Evolutionary conservation across 371 early-diverging fungal genomes (phyloP), one percentile per base, ranked within the genome.

Genomic region (Circinella minor): DNA sequence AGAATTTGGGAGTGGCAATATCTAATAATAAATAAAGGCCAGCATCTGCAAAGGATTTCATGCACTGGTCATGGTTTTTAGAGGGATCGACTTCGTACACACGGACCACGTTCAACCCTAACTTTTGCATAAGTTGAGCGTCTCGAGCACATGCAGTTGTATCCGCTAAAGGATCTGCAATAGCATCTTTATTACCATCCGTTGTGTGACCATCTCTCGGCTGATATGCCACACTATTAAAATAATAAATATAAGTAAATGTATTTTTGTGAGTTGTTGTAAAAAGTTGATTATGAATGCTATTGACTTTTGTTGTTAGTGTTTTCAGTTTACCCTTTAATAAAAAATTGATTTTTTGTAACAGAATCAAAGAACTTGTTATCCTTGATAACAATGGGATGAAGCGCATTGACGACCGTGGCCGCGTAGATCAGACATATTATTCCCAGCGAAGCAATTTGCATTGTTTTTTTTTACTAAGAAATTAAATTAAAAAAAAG

Each of bases 11-110:
- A 8, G 87, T 87, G 20, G 88, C 85, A 69, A 93, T 78, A 74
- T 93, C 93, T 36, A 93, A 73, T 34, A 93, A 54, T 46, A 93
- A 73, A 70, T 94, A 94, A 67, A 93, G 87, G 8, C 93, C 92
- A 27, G 84, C 86, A 20, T 84, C 86, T 20, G 82, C 88, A 51
- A 94, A 85, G 7, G 80, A 68, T 68, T 88, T 87, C 94, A 94
- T 94, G 74, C 92, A 92, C 43, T 80, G 84, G 66, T 90, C 90
- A 69, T 94, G 94, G 76, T 90, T 82, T 61, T 80, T 77, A 46
- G 68, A 77, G 27, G 89, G 84, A 68, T 93, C 91, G 4, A 90
- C 86, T 76, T 93, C 90, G 71, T 93, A 93, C 5, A 94, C 94
- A 65, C 93, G 92, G 71, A 94, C 83, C 4, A 89, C 84, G 75